Percentiles rank a stretch among this genome's conserved stretches.
phyloP scores from a whole-genome alignment of 305 asterid species.

The Fraxinus sp. region DNA sequence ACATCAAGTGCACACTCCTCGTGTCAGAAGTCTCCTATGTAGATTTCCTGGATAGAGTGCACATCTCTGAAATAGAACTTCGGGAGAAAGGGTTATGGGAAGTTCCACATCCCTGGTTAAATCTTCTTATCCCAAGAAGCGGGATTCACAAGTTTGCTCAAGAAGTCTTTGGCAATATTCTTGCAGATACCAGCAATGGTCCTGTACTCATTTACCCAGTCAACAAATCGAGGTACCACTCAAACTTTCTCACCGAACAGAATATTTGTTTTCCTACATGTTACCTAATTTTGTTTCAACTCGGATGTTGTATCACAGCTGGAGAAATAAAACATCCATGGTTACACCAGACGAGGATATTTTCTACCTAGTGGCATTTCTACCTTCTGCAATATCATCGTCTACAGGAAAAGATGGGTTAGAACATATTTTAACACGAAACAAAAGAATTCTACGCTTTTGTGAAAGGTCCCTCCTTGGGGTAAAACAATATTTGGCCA shows the following conservation, averaged over 20 bases:
- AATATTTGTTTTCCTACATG: not conserved
- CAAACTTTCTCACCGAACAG: not conserved
- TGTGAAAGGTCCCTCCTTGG: slow-evolving; percentile 35
- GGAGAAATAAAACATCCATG: slow-evolving; percentile 47
- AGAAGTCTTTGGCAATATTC: slow-evolving; percentile 46
- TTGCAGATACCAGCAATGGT: slow-evolving; percentile 46
- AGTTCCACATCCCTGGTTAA: slow-evolving; percentile 55
- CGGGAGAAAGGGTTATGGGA: slow-evolving; percentile 50
- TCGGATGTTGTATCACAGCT: slow-evolving; percentile 27
- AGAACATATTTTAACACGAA: slow-evolving; percentile 33
- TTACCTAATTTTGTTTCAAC: slow-evolving; percentile 1
- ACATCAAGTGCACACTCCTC: slow-evolving; percentile 40
- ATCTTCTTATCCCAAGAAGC: slow-evolving; percentile 45
- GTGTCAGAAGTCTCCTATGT: not conserved
- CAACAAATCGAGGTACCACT: slow-evolving; percentile 41
- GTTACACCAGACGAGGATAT: slow-evolving; percentile 49
- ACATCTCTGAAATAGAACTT: slow-evolving; percentile 39
- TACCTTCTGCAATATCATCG: slow-evolving; percentile 43
- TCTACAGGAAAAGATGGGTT: slow-evolving; percentile 47
- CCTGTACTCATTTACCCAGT: slow-evolving; percentile 52
- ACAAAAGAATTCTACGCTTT: slow-evolving; percentile 34
- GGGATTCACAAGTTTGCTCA: slow-evolving; percentile 40
- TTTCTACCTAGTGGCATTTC: slow-evolving; percentile 43
- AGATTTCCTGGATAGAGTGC: slow-evolving; percentile 46
- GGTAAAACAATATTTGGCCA: slow-evolving; percentile 47